Evolutionary conservation across 345 rosid genomes (phyloP), one percentile per base, ranked within the genome.

Genomic region (Hypericum perforatum): DNA sequence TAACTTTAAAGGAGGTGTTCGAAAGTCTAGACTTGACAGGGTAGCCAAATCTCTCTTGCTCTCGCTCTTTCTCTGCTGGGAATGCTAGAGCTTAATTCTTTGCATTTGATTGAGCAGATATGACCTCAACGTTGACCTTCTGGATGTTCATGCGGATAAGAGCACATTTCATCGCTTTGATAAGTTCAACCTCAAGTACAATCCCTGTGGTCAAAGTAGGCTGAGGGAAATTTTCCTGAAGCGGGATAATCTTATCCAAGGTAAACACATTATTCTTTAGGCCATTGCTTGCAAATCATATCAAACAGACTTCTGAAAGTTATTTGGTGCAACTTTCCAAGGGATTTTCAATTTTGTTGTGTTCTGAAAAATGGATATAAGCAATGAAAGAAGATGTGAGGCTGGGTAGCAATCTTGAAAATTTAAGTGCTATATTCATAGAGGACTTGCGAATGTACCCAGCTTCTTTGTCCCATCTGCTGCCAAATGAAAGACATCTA

Each of bases 171-270:
- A 74, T 52, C 73, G 82, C 43, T 77, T 77, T 47, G 82, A 77
- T 39, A 77, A 77, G 63, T 77, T 77, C 66, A 77, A 77, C 63
- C 79, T 77, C 47, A 77, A 77, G 62, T 77, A 77, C 38, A 77
- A 77, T 61, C 82, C 82, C 8, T 77, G 82, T 57, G 82, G 82
- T 43, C 82, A 77, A 64, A 77, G 82, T 52, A 77, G 82, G 59
- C 79, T 77, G 8, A 63, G 82, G 50, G 82, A 77, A 67, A 77
- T 77, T 39, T 77, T 77, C 56, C 56, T 77, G 65, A 77, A 77
- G 68, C 82, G 74, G 63, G 82, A 77, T 55, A 77, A 74, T 68
- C 82, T 77, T 48, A 71, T 77, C 45, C 82, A 77, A 71, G 82
- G 82, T 77, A 39, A 51, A 54, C 42, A 57, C 41, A 1, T 36